Conservation (phyloP, 2,329 filamentous ascomycete species). For the Ophiognomonia clavigignenti-juglandacearum region DNA sequence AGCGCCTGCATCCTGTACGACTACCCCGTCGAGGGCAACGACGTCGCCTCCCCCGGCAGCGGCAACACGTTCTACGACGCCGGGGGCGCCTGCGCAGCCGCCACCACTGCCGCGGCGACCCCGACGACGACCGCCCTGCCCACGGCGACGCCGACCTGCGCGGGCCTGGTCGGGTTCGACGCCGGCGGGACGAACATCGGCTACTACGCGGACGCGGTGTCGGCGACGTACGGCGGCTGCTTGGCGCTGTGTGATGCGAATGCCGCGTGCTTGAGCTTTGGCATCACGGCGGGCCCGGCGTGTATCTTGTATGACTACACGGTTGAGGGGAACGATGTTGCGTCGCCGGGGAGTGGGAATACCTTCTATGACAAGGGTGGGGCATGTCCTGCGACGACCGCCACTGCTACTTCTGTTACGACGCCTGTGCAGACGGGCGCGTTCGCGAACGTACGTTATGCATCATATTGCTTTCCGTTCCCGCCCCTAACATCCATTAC, state of each 20-base stretch:
- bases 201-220: conserved; percentile 12
- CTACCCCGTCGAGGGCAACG: conserved; percentile 16
- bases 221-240: conserved; percentile 13
- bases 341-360: conserved; percentile 7
- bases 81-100: conserved; percentile 10
- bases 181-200: conserved; percentile 11
- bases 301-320: conserved; percentile 14
- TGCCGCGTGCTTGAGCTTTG: conserved; percentile 13
- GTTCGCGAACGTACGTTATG: conserved; percentile 11
- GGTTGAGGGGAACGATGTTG: conserved; percentile 12
- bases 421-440: conserved; percentile 13
- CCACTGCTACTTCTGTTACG: neutral
- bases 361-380: conserved; percentile 15
- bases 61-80: conserved; percentile 19
- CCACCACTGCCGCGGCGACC: conserved; percentile 1
- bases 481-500: neutral
- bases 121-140: neutral
- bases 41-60: conserved; percentile 25
- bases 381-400: conserved; percentile 10
- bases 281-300: conserved; percentile 4
- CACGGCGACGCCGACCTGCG: conserved; percentile 11
- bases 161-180: conserved; percentile 12
- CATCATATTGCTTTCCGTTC: neutral
- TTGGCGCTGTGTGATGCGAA: conserved; percentile 9
- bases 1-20: conserved; percentile 13